phyloP scores from a whole-genome alignment of 2,329 filamentous ascomycete genomes.

The Colletotrichum trifolii region DNA sequence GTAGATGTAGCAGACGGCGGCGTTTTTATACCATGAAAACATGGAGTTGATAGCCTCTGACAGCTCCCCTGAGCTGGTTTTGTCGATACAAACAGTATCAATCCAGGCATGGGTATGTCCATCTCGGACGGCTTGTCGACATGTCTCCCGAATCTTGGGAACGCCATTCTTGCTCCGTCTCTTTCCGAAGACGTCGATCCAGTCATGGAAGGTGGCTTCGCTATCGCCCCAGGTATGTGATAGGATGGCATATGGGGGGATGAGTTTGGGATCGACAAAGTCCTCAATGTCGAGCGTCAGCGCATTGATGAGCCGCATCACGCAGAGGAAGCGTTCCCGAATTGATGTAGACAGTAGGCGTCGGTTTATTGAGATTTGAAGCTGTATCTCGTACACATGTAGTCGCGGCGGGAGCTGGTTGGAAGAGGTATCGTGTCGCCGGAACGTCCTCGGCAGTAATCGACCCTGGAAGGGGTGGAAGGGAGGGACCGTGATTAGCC shows the following conservation, averaged over 20 bases:
- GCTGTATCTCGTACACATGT: too few relatives aligned
- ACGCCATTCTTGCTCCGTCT: background rate
- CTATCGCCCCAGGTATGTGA: conserved; percentile 31
- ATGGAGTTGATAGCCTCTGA: conserved; percentile 36
- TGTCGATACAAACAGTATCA: conserved; percentile 26
- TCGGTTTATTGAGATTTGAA: too few relatives aligned
- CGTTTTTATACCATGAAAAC: conserved; percentile 35
- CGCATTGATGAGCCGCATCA: conserved; percentile 21
- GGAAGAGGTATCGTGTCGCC: too few relatives aligned
- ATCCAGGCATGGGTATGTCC: conserved; percentile 3
- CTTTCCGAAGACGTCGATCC: background rate
- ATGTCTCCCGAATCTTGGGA: background rate
- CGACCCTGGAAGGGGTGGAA: background rate
- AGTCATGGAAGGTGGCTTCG: conserved; percentile 28
- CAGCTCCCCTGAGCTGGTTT: conserved; percentile 16
- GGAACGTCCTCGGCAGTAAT: too few relatives aligned
- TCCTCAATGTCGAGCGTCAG: background rate
- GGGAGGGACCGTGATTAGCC: background rate
- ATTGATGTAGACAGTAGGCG: too few relatives aligned
- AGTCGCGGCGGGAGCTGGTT: too few relatives aligned
- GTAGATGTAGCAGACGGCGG: conserved; percentile 39
- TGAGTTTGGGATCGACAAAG: background rate
- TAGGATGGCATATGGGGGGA: conserved; percentile 31
- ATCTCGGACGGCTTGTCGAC: background rate
- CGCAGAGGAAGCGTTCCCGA: background rate